Base-by-base conservation (phyloP, 805 yeast species). In the Candida sanyiensis region DNA sequence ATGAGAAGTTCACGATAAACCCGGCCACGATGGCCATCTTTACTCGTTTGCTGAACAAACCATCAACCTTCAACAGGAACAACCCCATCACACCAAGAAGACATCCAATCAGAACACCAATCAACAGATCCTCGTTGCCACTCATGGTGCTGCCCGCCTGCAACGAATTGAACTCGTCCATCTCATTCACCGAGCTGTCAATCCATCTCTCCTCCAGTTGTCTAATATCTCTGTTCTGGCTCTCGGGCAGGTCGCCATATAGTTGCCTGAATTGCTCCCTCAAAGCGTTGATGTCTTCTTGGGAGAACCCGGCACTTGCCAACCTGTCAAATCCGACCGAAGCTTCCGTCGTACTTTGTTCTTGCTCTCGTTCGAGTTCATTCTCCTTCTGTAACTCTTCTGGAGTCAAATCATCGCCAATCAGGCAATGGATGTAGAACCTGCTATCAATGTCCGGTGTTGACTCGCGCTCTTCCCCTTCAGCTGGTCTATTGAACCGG, bases 141-240 rank as follows among this genome's bases (percentile, higher is more conserved):
- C 70, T 67, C 42, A 64, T 58, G 22, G 64, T 49, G 2, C 63
- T 56, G 17, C 67, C 62, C 13, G 59, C 61, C 12, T 72, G 63
- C 25, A 68, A 66, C 35, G 65, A 72, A 35, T 67, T 73, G 38
- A 69, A 70, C 38, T 67, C 72, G 37, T 70, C 70, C 43, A 53
- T 49, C 13, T 59, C 73, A 40, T 71, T 71, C 5, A 75, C 83
- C 1, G 87, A 82, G 34, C 81, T 77, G 48, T 87, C 93, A 44
- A 87, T 83, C 95, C 96, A 88, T 40, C 85, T 69, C 48, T 87
- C 96, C 55, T 87, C 96, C 42, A 86, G 58, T 46, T 80, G 80
- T 36, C 86, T 57, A 2, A 80, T 59, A 41, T 72, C 84, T 16
- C 69, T 73, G 35, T 62, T 70, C 26, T 68, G 34, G 12, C 36